Base-by-base conservation (phyloP, 2,329 filamentous ascomycete species). In the Penicillium sp. region DNA sequence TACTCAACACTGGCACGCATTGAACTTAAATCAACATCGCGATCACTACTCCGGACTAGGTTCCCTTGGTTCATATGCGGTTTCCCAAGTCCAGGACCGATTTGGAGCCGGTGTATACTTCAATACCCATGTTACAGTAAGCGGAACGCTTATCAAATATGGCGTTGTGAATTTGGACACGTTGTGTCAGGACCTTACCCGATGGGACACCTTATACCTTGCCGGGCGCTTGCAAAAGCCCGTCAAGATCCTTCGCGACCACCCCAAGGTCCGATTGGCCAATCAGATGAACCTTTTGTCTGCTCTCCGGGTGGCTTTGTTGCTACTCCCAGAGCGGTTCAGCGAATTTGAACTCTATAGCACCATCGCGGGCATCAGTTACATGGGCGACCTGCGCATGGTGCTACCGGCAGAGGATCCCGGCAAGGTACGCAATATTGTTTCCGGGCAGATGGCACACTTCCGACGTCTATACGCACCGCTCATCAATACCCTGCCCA, bases 351-450 rank as follows among this genome's bases (percentile, higher is more conserved):
- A 97, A 64, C 81, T 99, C 1, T 99, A 97, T 76, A 89, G 86
- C 65, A 95, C 91, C 21, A 97, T 99, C 59, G 90, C 95, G 0
- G 89, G 90, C 22, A 88, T 99, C 63, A 96, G 90, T 69, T 99
- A 99, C 73, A 86, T 96, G 64, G 95, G 95, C 33, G 95, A 99
- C 70, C 91, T 93, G n/a, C 90, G 95, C 62, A 99, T 99, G 95
- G 81, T 87, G 1, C 82, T 97, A 43, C 89, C 90, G 2, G 91
- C 91, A 1, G 95, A 99, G 74, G 91, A 98, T 70, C 92, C 91
- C 31, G 86, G 87, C 70, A 99, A 99, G 76, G 91, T 99, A 21
- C 83, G 85, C 67, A 98, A 98, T 74, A 99, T 99, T 66, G 95
- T 99, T 29, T 86, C 86, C 47, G 88, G 96, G 70, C 96, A 99